phyloP scores from a whole-genome alignment of 805 yeast species.

The Schwanniomyces sp. region DNA sequence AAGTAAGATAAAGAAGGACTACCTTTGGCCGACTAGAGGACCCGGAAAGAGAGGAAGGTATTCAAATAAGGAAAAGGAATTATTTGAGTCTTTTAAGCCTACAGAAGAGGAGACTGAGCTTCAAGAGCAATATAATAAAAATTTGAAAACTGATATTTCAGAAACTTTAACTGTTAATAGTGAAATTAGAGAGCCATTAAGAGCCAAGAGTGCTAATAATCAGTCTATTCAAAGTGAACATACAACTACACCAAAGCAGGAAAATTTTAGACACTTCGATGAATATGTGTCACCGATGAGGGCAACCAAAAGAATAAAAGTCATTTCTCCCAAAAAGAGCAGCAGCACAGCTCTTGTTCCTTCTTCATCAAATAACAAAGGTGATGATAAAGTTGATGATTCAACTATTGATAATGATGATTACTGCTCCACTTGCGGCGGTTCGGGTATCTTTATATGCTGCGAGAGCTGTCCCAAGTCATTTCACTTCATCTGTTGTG shows the following conservation, averaged over 20 bases:
- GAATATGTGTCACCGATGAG: conserved; percentile 11
- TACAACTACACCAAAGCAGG: conserved; percentile 6
- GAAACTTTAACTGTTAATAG: conserved; percentile 15
- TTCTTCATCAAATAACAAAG: conserved; percentile 8
- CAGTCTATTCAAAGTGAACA: background rate
- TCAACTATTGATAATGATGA: conserved; percentile 63
- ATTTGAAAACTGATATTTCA: conserved; percentile 13
- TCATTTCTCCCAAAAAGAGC: conserved; percentile 33
- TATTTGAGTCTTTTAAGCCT: conserved; percentile 3
- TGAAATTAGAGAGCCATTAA: conserved; percentile 13
- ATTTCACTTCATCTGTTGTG: conserved; percentile 87
- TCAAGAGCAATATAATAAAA: conserved; percentile 10
- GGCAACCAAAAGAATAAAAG: conserved; percentile 23
- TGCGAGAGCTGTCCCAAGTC: conserved; percentile 93
- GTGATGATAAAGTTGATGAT: conserved; percentile 8
- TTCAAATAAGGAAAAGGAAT: background rate
- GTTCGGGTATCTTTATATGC: conserved; percentile 84
- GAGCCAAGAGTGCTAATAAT: conserved; percentile 5
- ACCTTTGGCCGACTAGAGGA: conserved; percentile 47
- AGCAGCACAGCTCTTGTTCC: conserved; percentile 26
- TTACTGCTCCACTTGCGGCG: conserved; percentile 87
- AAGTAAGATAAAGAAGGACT: conserved; percentile 54
- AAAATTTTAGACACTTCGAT: conserved; percentile 1
- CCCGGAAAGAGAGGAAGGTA: conserved; percentile 4
- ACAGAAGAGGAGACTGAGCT: conserved; percentile 10